A percentile compares a stretch with the other conserved stretches of the same genome.
phyloP scores from a whole-genome alignment of 106 monocot genomes.

The Platanthera zijinensis region DNA sequence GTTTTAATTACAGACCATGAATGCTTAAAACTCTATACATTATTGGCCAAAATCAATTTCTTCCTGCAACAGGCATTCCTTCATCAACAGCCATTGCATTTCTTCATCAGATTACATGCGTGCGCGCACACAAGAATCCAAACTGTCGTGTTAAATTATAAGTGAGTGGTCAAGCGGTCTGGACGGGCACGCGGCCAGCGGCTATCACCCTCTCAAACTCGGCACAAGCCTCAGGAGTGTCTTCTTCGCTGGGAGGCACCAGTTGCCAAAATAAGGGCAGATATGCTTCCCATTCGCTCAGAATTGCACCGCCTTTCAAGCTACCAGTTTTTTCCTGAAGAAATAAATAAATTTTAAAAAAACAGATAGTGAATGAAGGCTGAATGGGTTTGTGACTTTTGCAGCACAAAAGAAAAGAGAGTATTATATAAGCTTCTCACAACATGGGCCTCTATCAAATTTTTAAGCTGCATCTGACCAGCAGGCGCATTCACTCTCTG shows the following conservation, averaged over 20 bases:
- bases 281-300: slow-evolving; percentile 93
- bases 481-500: slow-evolving; percentile 98
- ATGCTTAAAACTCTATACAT: too few relatives aligned
- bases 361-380: neutral
- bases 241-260: slow-evolving; percentile 98
- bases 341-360: too few relatives aligned
- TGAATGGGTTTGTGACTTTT: neutral
- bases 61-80: too few relatives aligned
- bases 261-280: slow-evolving; percentile 95
- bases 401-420: neutral
- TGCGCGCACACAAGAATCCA: too few relatives aligned
- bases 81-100: too few relatives aligned
- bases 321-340: slow-evolving; percentile 95
- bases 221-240: slow-evolving; percentile 80
- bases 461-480: slow-evolving; percentile 97
- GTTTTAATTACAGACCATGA: too few relatives aligned
- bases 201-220: slow-evolving; percentile 67
- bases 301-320: slow-evolving; percentile 56
- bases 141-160: too few relatives aligned
- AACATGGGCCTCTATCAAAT: slow-evolving; percentile 95
- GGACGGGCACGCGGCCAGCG: slow-evolving; percentile 30
- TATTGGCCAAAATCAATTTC: too few relatives aligned
- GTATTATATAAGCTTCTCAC: slow-evolving; percentile 36
- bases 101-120: too few relatives aligned
- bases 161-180: slow-evolving; percentile 33